phyloP scores from a whole-genome alignment of 768 basidiomycete species.

The Rhizopogon vinicolor region DNA sequence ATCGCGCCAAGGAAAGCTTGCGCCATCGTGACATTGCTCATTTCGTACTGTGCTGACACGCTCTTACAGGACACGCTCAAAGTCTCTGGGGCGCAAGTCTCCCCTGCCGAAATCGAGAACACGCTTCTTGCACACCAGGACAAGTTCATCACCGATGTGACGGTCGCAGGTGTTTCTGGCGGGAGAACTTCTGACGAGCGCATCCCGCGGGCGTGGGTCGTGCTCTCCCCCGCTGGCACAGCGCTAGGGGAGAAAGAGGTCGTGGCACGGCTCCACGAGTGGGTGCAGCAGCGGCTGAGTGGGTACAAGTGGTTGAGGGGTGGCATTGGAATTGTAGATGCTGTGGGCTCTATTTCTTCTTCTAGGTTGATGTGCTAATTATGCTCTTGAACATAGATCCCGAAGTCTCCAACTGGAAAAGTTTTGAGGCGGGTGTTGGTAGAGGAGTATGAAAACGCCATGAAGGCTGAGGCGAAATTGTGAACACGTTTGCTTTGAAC shows the following conservation, averaged over 20 bases:
- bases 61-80: constrained; percentile 61
- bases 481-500: neutral
- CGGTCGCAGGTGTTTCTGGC: constrained; percentile 65
- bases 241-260: constrained; percentile 36
- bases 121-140: constrained; percentile 53
- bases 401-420: constrained; percentile 66
- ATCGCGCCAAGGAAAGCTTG: constrained; percentile 63
- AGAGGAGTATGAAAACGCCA: constrained; percentile 42
- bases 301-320: constrained; percentile 69
- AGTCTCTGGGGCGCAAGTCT: constrained; percentile 67
- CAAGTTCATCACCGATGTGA: constrained; percentile 52
- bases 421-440: constrained; percentile 52
- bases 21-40: constrained; percentile 29
- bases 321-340: constrained; percentile 55
- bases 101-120: constrained; percentile 67
- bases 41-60: neutral
- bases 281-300: constrained; percentile 56
- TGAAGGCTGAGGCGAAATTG: constrained; percentile 12
- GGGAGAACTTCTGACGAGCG: constrained; percentile 62
- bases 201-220: constrained; percentile 68
- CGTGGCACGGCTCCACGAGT: constrained; percentile 44
- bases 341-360: constrained; percentile 33
- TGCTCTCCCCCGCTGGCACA: constrained; percentile 50
- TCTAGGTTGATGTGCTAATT: neutral
- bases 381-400: constrained; percentile 38